These are phyloP conservation scores for Marasmius oreades DNA, from an alignment of 1,284 basidiomycete genomes.

Conservation along the genomic window DNA sequence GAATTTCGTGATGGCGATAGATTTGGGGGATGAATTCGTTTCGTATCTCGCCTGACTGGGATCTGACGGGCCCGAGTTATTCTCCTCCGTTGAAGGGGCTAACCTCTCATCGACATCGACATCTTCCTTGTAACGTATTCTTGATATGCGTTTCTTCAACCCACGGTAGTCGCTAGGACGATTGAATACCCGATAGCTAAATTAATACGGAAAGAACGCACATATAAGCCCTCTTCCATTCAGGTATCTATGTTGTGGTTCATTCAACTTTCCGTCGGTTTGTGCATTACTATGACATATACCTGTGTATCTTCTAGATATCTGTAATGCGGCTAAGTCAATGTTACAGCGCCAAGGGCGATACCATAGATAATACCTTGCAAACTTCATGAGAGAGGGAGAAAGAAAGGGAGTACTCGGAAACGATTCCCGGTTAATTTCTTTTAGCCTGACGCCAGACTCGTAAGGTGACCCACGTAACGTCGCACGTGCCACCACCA, in stretches of 20 bases:
- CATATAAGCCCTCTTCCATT: conserved; percentile 85
- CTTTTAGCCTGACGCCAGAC: no score
- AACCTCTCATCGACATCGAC: background rate
- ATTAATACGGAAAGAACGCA: conserved; percentile 30
- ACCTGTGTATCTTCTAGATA: conserved; percentile 73
- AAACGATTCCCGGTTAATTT: no score
- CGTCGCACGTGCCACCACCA: no score
- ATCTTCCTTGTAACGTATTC: conserved; percentile 46
- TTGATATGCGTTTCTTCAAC: conserved; percentile 65
- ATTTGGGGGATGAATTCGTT: no score
- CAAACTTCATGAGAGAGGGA: conserved; percentile 50
- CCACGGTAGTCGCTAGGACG: conserved; percentile 62
- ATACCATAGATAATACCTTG: conserved; percentile 34
- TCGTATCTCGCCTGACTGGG: no score
- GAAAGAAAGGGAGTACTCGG: background rate
- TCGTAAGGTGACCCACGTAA: no score
- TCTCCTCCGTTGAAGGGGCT: background rate
- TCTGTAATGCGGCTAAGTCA: conserved; percentile 26
- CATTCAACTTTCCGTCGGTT: conserved; percentile 1
- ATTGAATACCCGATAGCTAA: conserved; percentile 10
- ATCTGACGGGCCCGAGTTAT: no score
- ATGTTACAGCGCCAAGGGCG: background rate
- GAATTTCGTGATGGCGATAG: no score
- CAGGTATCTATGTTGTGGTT: conserved; percentile 51
- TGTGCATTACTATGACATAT: conserved; percentile 11